phyloP scores from a whole-genome alignment of 441 rosid genomes.

The Theobroma grandiflorum region DNA sequence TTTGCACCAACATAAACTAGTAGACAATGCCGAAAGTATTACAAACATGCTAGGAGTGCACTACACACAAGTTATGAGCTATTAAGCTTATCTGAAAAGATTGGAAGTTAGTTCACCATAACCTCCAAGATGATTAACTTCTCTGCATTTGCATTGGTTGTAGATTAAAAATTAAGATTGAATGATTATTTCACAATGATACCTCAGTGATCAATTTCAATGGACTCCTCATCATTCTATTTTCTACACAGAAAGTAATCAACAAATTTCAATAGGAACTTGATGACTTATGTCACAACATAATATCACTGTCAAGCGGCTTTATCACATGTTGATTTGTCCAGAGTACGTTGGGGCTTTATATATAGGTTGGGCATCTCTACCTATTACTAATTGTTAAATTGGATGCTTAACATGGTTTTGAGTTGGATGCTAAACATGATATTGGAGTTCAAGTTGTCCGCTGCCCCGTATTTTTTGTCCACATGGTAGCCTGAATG shows the following conservation, averaged over 20 bases:
- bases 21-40: neutral
- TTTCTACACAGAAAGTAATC: neutral
- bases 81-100: neutral
- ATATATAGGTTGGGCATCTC: neutral
- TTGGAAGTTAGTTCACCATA: neutral
- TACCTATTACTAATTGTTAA: neutral
- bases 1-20: too few relatives aligned
- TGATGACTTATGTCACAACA: neutral
- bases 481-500: neutral
- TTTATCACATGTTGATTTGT: neutral
- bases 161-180: neutral
- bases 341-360: neutral
- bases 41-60: neutral
- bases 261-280: neutral
- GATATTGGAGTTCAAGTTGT: neutral
- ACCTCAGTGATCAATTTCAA: neutral
- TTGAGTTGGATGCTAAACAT: neutral
- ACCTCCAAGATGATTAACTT: neutral
- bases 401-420: constrained; percentile 13
- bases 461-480: neutral
- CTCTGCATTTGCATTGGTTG: neutral
- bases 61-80: neutral
- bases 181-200: neutral
- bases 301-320: neutral
- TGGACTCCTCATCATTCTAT: neutral